Evolutionary conservation across 1,284 basidiomycete species (phyloP).

Genomic region (Tetrapyrgos nigripes): DNA sequence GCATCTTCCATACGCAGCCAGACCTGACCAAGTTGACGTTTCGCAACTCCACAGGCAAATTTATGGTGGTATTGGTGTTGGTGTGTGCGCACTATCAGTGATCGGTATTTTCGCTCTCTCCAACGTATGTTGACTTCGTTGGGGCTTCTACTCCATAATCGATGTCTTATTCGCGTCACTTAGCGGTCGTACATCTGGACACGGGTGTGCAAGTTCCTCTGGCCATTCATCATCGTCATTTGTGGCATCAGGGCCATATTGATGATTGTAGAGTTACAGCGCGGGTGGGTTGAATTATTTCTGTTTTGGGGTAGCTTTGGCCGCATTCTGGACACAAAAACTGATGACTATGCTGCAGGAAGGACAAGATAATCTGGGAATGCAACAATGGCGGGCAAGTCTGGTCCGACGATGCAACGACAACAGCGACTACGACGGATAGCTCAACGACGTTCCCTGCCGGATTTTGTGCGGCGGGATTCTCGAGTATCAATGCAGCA

Average conservation of each 20-base stretch:
- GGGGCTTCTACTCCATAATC: not conserved
- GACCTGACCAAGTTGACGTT: not conserved
- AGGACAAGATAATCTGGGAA: slow-evolving; percentile 78
- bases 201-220: slow-evolving; percentile 71
- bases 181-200: slow-evolving; percentile 79
- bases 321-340: slow-evolving; percentile 7
- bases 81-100: slow-evolving; percentile 59
- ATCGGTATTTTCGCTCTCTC: slow-evolving; percentile 70
- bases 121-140: slow-evolving; percentile 54
- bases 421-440: slow-evolving; percentile 37
- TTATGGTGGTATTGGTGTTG: slow-evolving; percentile 76
- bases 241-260: slow-evolving; percentile 71
- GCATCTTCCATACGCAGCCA: not conserved
- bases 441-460: slow-evolving; percentile 57
- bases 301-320: slow-evolving; percentile 14
- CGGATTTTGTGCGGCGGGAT: slow-evolving; percentile 69
- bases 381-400: slow-evolving; percentile 77
- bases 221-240: slow-evolving; percentile 76
- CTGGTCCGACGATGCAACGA: slow-evolving; percentile 57
- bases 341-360: slow-evolving; percentile 42
- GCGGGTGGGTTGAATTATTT: slow-evolving; percentile 55
- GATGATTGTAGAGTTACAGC: slow-evolving; percentile 77
- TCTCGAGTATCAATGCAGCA: slow-evolving; percentile 67
- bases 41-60: slow-evolving; percentile 58
- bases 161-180: slow-evolving; percentile 12